phyloP scores from a whole-genome alignment of 2,329 filamentous ascomycete species.

The Pseudodiploospora longispora region DNA sequence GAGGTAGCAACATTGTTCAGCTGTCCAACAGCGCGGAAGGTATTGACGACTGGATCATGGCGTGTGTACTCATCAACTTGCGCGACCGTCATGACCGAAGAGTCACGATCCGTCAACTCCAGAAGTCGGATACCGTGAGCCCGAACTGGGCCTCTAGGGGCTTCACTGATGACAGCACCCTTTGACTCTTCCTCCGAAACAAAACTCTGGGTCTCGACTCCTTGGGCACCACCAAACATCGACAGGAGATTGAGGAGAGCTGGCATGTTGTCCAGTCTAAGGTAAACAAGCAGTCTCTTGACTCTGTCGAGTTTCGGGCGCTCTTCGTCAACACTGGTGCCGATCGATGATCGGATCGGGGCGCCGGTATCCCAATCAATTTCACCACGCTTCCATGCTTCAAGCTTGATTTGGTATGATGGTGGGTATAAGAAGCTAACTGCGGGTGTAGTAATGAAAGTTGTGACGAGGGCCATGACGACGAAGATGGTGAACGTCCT shows the following conservation, averaged over 20 bases:
- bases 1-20: slow-evolving; percentile 77
- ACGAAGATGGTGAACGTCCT: slow-evolving; percentile 91
- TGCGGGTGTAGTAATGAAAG: slow-evolving; percentile 73
- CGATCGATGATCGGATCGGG: slow-evolving; percentile 8
- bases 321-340: slow-evolving; percentile 5
- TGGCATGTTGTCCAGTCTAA: slow-evolving; percentile 77
- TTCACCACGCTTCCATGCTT: slow-evolving; percentile 64
- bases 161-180: slow-evolving; percentile 18
- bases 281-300: slow-evolving; percentile 65
- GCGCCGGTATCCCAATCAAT: slow-evolving; percentile 66
- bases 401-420: slow-evolving; percentile 45
- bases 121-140: slow-evolving; percentile 81
- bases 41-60: slow-evolving; percentile 80
- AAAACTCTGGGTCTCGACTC: slow-evolving; percentile 4
- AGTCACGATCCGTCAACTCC: slow-evolving; percentile 84
- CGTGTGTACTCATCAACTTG: slow-evolving; percentile 67
- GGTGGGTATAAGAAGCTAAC: slow-evolving; percentile 67
- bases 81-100: slow-evolving; percentile 89
- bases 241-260: slow-evolving; percentile 76
- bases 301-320: slow-evolving; percentile 26
- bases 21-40: slow-evolving; percentile 80
- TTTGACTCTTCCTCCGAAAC: slow-evolving; percentile 13
- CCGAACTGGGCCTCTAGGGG: slow-evolving; percentile 36
- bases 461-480: slow-evolving; percentile 85
- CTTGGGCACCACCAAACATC: slow-evolving; percentile 52